Conservation (phyloP, 371 early-diverging fungal genomes). For the Mucor sp. region DNA sequence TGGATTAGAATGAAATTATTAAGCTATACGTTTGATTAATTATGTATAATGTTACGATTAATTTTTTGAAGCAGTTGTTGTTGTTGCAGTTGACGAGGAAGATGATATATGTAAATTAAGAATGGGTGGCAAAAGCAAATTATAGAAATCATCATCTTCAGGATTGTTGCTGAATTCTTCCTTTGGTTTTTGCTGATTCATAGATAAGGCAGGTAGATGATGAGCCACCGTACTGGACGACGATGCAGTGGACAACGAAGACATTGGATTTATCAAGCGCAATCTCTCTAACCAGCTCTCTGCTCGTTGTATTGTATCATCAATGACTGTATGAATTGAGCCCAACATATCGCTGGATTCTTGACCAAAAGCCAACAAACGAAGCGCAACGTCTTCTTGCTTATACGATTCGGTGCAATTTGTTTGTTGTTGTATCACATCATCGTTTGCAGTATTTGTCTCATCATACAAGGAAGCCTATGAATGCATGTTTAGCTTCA, state of each 20-base stretch:
- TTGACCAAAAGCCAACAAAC: slow-evolving; percentile 66
- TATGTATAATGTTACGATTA: neutral
- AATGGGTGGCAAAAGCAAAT: slow-evolving; percentile 31
- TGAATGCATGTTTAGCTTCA: neutral
- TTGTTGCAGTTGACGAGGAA: neutral
- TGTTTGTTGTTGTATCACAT: slow-evolving; percentile 13
- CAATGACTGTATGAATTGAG: slow-evolving; percentile 73
- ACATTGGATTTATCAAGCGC: slow-evolving; percentile 27
- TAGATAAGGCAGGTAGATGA: neutral
- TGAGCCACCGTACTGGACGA: neutral
- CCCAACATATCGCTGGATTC: slow-evolving; percentile 84
- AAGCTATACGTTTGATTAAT: neutral
- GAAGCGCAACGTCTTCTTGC: slow-evolving; percentile 34
- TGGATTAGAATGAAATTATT: neutral
- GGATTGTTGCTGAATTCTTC: neutral
- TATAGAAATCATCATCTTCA: slow-evolving; percentile 14
- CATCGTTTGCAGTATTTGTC: neutral
- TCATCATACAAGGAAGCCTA: slow-evolving; percentile 33
- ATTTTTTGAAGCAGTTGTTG: neutral
- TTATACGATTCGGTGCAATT: slow-evolving; percentile 2
- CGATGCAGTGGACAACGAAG: neutral
- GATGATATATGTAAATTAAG: slow-evolving; percentile 22
- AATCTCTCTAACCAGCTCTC: slow-evolving; percentile 71
- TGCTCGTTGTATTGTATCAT: slow-evolving; percentile 77
- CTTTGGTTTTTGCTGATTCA: neutral